A percentile compares a stretch with the other conserved stretches of the same genome.
Conservation (phyloP, 495 filamentous ascomycete genomes). For the Trichoderma orchidacearum region DNA sequence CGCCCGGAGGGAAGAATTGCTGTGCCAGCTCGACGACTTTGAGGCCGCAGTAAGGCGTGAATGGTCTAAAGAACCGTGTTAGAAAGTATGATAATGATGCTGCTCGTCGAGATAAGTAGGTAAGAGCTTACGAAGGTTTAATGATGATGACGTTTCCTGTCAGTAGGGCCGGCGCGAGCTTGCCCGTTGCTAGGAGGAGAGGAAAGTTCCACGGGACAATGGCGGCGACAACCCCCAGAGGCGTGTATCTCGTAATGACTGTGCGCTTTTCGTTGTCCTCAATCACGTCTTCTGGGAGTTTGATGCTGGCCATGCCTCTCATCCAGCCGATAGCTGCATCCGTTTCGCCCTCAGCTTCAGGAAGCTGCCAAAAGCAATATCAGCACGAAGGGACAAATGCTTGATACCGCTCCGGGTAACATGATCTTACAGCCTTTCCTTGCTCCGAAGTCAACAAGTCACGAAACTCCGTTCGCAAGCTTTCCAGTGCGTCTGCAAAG, state of each 20-base stretch:
- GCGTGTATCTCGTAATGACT: constrained; percentile 35
- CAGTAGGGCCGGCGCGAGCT: constrained; percentile 39
- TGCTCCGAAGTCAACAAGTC: neutral
- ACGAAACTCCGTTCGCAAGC: neutral
- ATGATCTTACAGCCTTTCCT: neutral
- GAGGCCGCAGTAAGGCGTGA: constrained; percentile 54
- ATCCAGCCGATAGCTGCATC: neutral
- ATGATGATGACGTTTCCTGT: constrained; percentile 51
- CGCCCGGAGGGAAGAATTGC: constrained; percentile 47
- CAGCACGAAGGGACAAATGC: neutral
- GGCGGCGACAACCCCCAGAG: constrained; percentile 38
- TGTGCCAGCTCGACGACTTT: constrained; percentile 52
- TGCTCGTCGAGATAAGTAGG: no score
- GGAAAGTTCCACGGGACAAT: constrained; percentile 57
- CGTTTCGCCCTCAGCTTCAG: neutral
- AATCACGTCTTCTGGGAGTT: constrained; percentile 29
- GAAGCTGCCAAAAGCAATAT: neutral
- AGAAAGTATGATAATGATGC: neutral
- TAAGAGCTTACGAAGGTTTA: constrained; percentile 30
- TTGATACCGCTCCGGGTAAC: no score
- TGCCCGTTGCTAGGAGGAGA: constrained; percentile 37
- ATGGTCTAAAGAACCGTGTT: constrained; percentile 19
- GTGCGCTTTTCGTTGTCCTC: constrained; percentile 34
- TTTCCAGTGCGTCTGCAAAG: constrained; percentile 23
- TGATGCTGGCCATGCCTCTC: neutral